Evolutionary conservation across 2,329 filamentous ascomycete genomes (phyloP), one percentile per base, ranked within the genome.

Genomic region (Colletotrichum incanum): DNA sequence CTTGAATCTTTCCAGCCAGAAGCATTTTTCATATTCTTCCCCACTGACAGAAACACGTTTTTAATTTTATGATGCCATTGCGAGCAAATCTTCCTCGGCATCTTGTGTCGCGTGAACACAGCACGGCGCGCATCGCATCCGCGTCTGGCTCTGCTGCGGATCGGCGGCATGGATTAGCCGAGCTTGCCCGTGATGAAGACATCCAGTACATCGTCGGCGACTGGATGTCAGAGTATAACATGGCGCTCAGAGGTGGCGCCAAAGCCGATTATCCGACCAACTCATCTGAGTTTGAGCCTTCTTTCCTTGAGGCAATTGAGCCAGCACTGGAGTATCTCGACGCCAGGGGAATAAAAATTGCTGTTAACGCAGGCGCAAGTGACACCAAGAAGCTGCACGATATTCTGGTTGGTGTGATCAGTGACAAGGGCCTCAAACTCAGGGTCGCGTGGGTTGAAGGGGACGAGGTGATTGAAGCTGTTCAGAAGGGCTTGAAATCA

Each of bases 191-290:
- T 1, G 70, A 75, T 6, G 76, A 75, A 50, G 74, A 79, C 50
- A 75, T 83, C 9, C 77, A 83, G 60, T 80, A 83, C 54, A 83
- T 84, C 41, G 81, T 80, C 1, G 82, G 82, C 26, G 82, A 84
- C 75, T 84, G 82, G 78, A 78, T 84, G 56, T 82, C 82, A 12
- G 82, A 84, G 73, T 84, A 85, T 73, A 90, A 89, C 76, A 88
- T 90, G 81, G 85, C 87, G 67, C 82, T 73, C 79, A 80, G 71
- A 76, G 82, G 74, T 72, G 61, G 26, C 6, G 61, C 49, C 14
- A 64, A 64, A 60, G 78, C 76, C 20, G 79, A 80, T 49, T 75
- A 79, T 18, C 65, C 63, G 3, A 71, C 73, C 4, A 50, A 72
- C 26, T 77, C 82, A 28, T 77, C 79, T 3, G 81, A 81, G 49